Percentiles rank a stretch among this genome's conserved stretches.
phyloP scores from a whole-genome alignment of 2,329 filamentous ascomycete species.

The Monascus ruber region DNA sequence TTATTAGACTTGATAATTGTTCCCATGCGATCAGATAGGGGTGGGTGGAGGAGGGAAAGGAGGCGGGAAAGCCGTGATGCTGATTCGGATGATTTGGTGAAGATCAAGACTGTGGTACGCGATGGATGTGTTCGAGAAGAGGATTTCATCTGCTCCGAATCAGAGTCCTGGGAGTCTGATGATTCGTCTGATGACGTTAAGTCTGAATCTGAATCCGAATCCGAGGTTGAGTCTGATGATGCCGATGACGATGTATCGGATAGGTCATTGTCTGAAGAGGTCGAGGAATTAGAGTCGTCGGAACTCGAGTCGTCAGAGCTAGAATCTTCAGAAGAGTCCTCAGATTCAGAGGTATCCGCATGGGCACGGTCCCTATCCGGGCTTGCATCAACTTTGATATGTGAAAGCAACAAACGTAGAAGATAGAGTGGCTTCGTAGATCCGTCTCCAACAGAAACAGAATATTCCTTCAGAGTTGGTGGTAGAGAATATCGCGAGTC shows the following conservation, averaged over 20 bases:
- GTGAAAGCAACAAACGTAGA: constrained; percentile 55
- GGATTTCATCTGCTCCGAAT: constrained; percentile 6
- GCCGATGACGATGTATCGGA: too few relatives aligned
- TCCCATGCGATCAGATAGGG: constrained; percentile 46
- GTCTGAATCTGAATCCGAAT: constrained; percentile 22
- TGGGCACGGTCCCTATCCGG: constrained; percentile 1
- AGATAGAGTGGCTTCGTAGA: constrained; percentile 73
- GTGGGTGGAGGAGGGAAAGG: constrained; percentile 54
- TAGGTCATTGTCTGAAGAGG: constrained; percentile 2
- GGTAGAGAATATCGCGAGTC: constrained; percentile 49
- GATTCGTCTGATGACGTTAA: constrained; percentile 12
- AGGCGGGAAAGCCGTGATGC: constrained; percentile 79
- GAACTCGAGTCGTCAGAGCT: constrained; percentile 12
- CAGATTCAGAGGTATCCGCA: constrained; percentile 6
- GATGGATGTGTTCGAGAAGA: constrained; percentile 25
- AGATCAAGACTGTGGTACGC: constrained; percentile 54
- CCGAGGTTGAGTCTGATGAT: constrained; percentile 5
- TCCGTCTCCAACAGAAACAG: constrained; percentile 56
- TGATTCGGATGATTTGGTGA: constrained; percentile 81
- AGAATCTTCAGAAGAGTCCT: constrained; percentile 10
- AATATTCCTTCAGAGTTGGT: constrained; percentile 50
- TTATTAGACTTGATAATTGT: constrained; percentile 69
- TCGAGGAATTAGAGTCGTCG: constrained; percentile 8
- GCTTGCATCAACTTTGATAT: constrained; percentile 17
- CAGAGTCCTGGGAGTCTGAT: constrained; percentile 7